Conservation (phyloP, 2,329 filamentous ascomycete species). For the Pseudogymnoascus sp. region DNA sequence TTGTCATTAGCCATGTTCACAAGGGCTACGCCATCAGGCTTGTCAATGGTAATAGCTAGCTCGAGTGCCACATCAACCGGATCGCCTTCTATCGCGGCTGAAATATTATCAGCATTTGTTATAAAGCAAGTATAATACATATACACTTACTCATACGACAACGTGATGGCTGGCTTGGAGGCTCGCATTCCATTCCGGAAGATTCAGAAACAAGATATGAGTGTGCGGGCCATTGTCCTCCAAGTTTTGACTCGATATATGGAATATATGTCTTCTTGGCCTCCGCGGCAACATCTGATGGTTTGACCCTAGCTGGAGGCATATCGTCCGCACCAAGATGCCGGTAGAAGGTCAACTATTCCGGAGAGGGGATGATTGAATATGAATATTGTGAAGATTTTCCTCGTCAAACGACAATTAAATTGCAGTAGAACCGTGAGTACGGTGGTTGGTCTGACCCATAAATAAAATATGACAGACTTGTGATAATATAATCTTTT, state of each 20-base stretch:
- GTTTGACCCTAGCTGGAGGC: slow-evolving; percentile 52
- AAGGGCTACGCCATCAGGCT: slow-evolving; percentile 45
- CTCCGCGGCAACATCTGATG: slow-evolving; percentile 62
- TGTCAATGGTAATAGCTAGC: slow-evolving; percentile 39
- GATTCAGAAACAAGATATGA: slow-evolving; percentile 41
- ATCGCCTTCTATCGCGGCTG: slow-evolving; percentile 46
- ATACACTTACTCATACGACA: slow-evolving; percentile 11
- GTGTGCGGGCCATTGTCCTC: slow-evolving; percentile 44
- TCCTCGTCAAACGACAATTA: neutral
- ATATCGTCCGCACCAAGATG: slow-evolving; percentile 29
- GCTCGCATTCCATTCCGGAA: slow-evolving; percentile 10
- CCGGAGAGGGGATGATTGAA: neutral
- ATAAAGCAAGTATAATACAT: neutral
- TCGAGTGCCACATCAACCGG: slow-evolving; percentile 52
- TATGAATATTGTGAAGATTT: neutral
- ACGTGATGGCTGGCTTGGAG: slow-evolving; percentile 11
- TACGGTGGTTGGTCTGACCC: neutral
- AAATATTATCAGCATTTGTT: neutral
- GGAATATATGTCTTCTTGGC: slow-evolving; percentile 65
- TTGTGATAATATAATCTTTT: neutral
- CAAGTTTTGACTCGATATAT: slow-evolving; percentile 49
- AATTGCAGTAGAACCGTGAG: neutral
- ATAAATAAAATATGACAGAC: slow-evolving; percentile 7
- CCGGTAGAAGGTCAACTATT: neutral
- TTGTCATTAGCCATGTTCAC: slow-evolving; percentile 71